Evolutionary conservation across 257 asterid genomes (phyloP).

Genomic region (Capsicum baccatum): DNA sequence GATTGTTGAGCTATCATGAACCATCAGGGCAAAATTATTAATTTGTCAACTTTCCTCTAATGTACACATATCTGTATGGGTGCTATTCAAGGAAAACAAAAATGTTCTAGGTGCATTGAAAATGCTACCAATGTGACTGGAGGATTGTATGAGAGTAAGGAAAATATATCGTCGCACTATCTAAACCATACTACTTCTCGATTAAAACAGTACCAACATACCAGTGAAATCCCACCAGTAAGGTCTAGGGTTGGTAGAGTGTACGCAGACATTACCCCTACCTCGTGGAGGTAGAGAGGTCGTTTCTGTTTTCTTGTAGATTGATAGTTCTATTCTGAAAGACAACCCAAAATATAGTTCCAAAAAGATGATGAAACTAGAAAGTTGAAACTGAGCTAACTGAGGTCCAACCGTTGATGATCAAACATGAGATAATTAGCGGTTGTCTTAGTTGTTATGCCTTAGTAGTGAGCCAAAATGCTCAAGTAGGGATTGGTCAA

Average conservation of each 20-base stretch:
- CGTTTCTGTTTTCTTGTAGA: background rate
- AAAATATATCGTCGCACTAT: background rate
- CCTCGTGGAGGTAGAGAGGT: too few relatives aligned
- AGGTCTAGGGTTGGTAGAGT: too few relatives aligned
- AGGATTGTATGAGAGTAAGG: background rate
- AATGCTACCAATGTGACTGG: background rate
- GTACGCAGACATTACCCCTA: too few relatives aligned
- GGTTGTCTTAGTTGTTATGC: background rate
- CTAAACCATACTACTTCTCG: background rate
- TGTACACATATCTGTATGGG: background rate
- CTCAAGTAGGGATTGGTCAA: conserved; percentile 7
- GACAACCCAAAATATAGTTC: background rate
- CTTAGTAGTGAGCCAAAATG: background rate
- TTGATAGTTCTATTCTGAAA: background rate
- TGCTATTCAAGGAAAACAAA: background rate
- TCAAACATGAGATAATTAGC: background rate
- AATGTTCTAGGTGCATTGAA: background rate
- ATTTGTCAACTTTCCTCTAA: background rate
- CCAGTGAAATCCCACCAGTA: too few relatives aligned
- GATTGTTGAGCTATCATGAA: background rate
- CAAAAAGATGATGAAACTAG: background rate
- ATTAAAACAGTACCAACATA: background rate
- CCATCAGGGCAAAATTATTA: background rate
- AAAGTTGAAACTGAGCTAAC: background rate
- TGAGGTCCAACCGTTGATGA: background rate